A percentile compares a stretch with the other conserved stretches of the same genome.
These are phyloP conservation scores for Boletus rubroflammeus DNA, from an alignment of 768 basidiomycete genomes.

Conservation along the genomic window DNA sequence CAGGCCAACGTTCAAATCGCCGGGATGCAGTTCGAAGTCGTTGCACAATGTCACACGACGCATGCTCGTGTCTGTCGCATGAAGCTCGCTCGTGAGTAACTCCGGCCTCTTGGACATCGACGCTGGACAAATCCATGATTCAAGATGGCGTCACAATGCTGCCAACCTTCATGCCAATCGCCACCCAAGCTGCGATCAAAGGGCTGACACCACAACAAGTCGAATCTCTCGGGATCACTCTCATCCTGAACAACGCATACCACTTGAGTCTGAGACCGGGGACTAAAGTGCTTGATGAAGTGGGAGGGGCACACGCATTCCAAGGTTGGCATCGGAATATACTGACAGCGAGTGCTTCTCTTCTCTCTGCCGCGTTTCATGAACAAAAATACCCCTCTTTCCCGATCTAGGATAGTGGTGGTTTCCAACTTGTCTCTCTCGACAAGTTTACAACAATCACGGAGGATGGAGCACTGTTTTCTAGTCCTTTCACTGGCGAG, in stretches of 20 bases:
- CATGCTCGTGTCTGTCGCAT: slow-evolving; percentile 82
- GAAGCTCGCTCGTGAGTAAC: slow-evolving; percentile 67
- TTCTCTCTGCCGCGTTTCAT: not conserved
- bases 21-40: slow-evolving; percentile 74
- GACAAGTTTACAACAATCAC: slow-evolving; percentile 84
- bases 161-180: slow-evolving; percentile 93
- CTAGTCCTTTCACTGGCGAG: slow-evolving; percentile 81
- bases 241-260: slow-evolving; percentile 89
- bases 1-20: not conserved
- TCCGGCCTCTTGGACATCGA: slow-evolving; percentile 1
- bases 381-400: not conserved
- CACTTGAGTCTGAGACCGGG: slow-evolving; percentile 88
- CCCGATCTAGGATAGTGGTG: slow-evolving; percentile 70
- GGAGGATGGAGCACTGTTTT: slow-evolving; percentile 84
- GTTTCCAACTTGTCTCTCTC: slow-evolving; percentile 84
- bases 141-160: slow-evolving; percentile 78
- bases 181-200: slow-evolving; percentile 90
- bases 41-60: slow-evolving; percentile 79
- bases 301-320: slow-evolving; percentile 85
- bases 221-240: slow-evolving; percentile 73
- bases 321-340: slow-evolving; percentile 87
- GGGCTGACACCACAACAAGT: slow-evolving; percentile 84
- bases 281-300: slow-evolving; percentile 63
- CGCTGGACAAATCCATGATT: slow-evolving; percentile 1
- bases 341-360: slow-evolving; percentile 56